Evolutionary conservation across 495 filamentous ascomycete genomes (phyloP).

Genomic region (Oidiodendron maius): DNA sequence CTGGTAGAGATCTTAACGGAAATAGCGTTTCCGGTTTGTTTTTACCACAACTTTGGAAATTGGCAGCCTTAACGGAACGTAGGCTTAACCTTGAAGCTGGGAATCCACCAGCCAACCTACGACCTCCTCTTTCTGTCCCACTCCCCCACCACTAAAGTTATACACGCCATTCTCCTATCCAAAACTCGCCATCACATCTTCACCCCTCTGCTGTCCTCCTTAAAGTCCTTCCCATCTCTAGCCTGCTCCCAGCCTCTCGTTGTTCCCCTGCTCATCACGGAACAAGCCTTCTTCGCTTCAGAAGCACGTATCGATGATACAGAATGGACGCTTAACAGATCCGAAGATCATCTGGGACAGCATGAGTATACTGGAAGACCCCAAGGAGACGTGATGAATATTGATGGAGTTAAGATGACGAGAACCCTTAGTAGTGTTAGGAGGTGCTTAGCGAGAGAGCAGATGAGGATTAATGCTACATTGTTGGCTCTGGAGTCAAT

Average conservation of each 20-base stretch:
- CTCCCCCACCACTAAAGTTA: not conserved
- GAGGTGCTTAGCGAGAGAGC: not conserved
- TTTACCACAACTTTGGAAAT: too few relatives aligned
- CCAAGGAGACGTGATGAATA: not conserved
- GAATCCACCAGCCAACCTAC: not conserved
- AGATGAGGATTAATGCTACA: not conserved
- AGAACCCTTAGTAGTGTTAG: not conserved
- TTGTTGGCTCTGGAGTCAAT: not conserved
- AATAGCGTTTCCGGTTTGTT: not conserved
- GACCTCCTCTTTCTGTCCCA: not conserved
- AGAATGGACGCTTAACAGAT: not conserved
- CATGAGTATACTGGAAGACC: not conserved
- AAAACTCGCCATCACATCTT: not conserved
- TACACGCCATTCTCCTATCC: not conserved
- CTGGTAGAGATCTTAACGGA: not conserved
- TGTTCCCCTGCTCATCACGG: not conserved
- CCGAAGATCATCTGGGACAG: not conserved
- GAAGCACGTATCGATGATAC: not conserved
- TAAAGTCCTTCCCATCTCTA: not conserved
- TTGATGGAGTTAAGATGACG: not conserved
- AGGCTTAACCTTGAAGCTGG: not conserved
- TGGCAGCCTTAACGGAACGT: not conserved
- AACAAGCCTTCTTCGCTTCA: not conserved
- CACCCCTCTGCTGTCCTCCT: not conserved
- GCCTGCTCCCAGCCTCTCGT: not conserved